Percentiles rank a stretch among this genome's conserved stretches.
These are phyloP conservation scores for Wickerhamiella infanticola DNA, from an alignment of 1,139 yeast genomes.

Conservation along the genomic window DNA sequence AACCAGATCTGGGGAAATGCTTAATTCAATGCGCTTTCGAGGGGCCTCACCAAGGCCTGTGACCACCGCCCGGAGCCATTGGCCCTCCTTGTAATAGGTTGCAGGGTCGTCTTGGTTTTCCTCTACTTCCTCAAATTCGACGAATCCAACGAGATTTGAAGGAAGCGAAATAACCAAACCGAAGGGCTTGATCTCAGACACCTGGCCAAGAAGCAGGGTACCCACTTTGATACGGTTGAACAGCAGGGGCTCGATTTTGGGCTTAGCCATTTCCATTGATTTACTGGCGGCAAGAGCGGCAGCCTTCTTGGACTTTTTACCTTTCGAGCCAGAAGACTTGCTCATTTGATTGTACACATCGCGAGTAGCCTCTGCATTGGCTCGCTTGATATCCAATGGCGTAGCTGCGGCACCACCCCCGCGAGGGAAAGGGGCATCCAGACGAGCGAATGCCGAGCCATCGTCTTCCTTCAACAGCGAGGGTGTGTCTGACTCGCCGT, in stretches of 20 bases:
- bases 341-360: slow-evolving; percentile 40
- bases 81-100: slow-evolving; percentile 50
- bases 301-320: slow-evolving; percentile 14
- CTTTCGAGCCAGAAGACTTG: slow-evolving; percentile 18
- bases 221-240: slow-evolving; percentile 56
- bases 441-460: neutral
- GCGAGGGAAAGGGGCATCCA: slow-evolving; percentile 68
- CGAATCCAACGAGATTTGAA: slow-evolving; percentile 68
- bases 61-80: slow-evolving; percentile 74
- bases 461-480: neutral
- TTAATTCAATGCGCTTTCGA: slow-evolving; percentile 47
- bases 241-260: slow-evolving; percentile 41
- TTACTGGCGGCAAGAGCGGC: slow-evolving; percentile 9
- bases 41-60: slow-evolving; percentile 21
- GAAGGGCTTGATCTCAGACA: slow-evolving; percentile 40
- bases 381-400: slow-evolving; percentile 83
- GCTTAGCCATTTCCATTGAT: slow-evolving; percentile 18
- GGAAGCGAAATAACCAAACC: slow-evolving; percentile 62
- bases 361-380: slow-evolving; percentile 77
- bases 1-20: slow-evolving; percentile 60
- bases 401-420: slow-evolving; percentile 61
- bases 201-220: slow-evolving; percentile 60
- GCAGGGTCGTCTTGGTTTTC: slow-evolving; percentile 39
- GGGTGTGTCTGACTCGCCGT: neutral
- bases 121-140: slow-evolving; percentile 38